Evolutionary conservation across 2,329 filamentous ascomycete species (phyloP).

Genomic region (Lithohypha guttulata): DNA sequence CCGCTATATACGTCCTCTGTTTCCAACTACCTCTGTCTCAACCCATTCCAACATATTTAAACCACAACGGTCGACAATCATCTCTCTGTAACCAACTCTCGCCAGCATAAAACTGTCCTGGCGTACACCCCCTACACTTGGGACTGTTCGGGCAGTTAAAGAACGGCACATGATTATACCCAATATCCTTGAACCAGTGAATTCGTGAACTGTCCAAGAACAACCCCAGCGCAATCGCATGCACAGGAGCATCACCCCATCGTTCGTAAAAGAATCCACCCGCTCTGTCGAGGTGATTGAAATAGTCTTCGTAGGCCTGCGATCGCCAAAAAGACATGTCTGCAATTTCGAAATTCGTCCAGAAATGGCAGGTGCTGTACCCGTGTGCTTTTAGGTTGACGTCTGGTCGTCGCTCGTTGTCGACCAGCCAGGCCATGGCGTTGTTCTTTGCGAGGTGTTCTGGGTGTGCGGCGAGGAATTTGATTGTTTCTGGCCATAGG

Average conservation of each 20-base stretch:
- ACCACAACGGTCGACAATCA: slow-evolving; percentile 93
- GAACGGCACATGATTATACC: slow-evolving; percentile 96
- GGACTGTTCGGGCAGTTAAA: slow-evolving; percentile 97
- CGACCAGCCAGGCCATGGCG: slow-evolving; percentile 77
- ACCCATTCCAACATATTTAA: slow-evolving; percentile 81
- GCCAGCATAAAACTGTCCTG: slow-evolving; percentile 80
- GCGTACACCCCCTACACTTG: slow-evolving; percentile 80
- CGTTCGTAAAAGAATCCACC: slow-evolving; percentile 98
- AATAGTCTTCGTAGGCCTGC: slow-evolving; percentile 86
- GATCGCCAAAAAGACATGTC: slow-evolving; percentile 90
- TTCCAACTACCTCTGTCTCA: no score
- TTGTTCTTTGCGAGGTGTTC: slow-evolving; percentile 74
- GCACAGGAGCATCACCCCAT: slow-evolving; percentile 95
- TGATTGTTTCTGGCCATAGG: slow-evolving; percentile 89
- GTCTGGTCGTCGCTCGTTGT: slow-evolving; percentile 63
- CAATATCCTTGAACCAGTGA: slow-evolving; percentile 98
- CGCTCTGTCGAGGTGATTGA: slow-evolving; percentile 83
- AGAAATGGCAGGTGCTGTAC: slow-evolving; percentile 98
- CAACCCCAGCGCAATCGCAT: slow-evolving; percentile 81
- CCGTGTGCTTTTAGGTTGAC: slow-evolving; percentile 75
- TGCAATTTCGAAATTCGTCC: slow-evolving; percentile 96
- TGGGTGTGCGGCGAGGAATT: slow-evolving; percentile 77
- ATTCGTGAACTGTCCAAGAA: slow-evolving; percentile 87
- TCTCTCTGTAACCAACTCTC: slow-evolving; percentile 76
- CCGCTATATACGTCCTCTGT: no score